Evolutionary conservation across 106 monocot genomes (phyloP), one percentile per base, ranked within the genome.

Genomic region (Acorus gramineus): DNA sequence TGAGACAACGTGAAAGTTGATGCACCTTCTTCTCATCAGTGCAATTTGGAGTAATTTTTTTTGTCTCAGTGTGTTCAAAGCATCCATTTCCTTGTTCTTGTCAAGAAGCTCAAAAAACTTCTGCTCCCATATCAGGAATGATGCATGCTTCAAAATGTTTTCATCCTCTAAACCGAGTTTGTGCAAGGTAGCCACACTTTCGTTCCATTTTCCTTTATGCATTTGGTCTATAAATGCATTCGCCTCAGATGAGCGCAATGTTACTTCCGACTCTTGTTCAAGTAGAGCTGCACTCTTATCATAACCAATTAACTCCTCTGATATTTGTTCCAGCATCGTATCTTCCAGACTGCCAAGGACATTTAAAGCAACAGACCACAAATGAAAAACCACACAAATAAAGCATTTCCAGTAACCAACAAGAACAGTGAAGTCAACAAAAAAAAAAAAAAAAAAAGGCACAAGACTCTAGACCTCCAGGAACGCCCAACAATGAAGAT

Each of bases 61-160:
- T 48, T 55, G 64, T 65, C 78, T 73, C 53, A 79, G 59, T 1
- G 69, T 79, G 59, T 51, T 69, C 64, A 79, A 47, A 59, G 78
- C 78, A 63, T 73, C 78, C 73, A 73, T 69, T 3, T 64, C 46
- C 53, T 48, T 79, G n/a, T 55, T 46, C 13, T 52, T 64, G 13
- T 58, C 67, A 73, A 79, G 42, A 59, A 69, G 78, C 11, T 73
- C 78, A 58, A 73, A 69, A 11, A 79, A 73, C 51, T 79, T 79
- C 57, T 79, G 68, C 64, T 79, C 73, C 58, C 73, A 59, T 63
- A 79, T 79, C 52, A 73, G 42, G 61, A 79, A 79, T 8, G 78
- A 68, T 47, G 64, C 67, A 53, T 56, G 65, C 14, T 79, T 79
- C 57, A 73, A 8, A 42, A 79, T 73, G 13, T 28, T 48, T 52